These are phyloP conservation scores for Tillandsia fasciculata DNA, from an alignment of 176 grass and related monocot species.

Conservation along the genomic window DNA sequence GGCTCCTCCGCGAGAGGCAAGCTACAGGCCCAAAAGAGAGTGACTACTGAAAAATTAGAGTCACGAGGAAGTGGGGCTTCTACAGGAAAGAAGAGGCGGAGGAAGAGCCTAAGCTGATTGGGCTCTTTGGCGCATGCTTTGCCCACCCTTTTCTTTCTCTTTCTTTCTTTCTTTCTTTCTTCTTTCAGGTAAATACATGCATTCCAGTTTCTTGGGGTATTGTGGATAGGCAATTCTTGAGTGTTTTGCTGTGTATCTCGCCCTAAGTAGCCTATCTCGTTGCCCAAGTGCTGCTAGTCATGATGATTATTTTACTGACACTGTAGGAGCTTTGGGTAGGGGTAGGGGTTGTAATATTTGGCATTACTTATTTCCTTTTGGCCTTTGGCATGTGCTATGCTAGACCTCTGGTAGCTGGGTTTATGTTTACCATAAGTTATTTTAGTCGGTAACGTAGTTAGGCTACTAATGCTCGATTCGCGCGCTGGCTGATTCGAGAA, in stretches of 20 bases:
- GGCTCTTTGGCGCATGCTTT: not conserved
- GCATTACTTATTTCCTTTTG: constrained; percentile 2
- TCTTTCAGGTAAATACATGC: constrained; percentile 17
- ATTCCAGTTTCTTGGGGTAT: not conserved
- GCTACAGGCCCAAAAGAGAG: not conserved
- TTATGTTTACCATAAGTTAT: constrained; percentile 24
- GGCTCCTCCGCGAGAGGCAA: not conserved
- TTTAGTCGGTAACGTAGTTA: constrained; percentile 12
- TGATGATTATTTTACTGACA: not conserved
- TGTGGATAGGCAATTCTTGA: constrained; percentile 7
- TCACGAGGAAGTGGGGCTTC: constrained; percentile 15
- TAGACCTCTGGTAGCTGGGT: constrained; percentile 16
- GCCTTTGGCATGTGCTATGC: not conserved
- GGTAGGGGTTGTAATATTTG: not conserved
- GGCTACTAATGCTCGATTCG: constrained; percentile 32
- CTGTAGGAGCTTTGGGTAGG: not conserved
- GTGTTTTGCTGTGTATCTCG: constrained; percentile 19
- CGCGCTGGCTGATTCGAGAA: constrained; percentile 15
- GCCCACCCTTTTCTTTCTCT: not conserved
- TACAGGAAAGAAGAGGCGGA: constrained; percentile 28
- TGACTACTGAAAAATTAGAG: constrained; percentile 19
- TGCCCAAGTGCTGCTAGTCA: not conserved
- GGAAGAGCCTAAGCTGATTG: constrained; percentile 24
- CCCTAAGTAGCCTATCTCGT: constrained; percentile 23
- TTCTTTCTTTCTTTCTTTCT: not conserved